These are phyloP conservation scores for Smallanthus sonchifolius DNA, from an alignment of 129 eudicot genomes.

Conservation along the genomic window DNA sequence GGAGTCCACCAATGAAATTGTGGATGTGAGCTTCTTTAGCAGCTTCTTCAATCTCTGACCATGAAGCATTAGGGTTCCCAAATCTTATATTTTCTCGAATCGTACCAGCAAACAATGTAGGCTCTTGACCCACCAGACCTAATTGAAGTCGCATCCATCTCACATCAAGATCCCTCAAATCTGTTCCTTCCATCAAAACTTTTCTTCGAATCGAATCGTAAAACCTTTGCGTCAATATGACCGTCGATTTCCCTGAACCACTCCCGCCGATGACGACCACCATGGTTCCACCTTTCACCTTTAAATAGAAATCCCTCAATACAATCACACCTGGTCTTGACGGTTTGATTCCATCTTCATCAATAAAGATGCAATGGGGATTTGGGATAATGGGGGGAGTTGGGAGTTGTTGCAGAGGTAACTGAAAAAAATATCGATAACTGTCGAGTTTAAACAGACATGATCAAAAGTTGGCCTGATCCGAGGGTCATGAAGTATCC, in stretches of 20 bases:
- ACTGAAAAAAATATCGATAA: too few species aligned
- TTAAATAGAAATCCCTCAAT: constrained; percentile 40
- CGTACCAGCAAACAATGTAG: constrained; percentile 69
- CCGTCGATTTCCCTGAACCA: constrained; percentile 72
- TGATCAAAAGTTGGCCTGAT: too few species aligned
- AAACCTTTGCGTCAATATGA: constrained; percentile 53
- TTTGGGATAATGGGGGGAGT: too few species aligned
- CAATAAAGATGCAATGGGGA: too few species aligned
- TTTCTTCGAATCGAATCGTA: constrained; percentile 58
- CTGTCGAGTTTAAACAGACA: too few species aligned
- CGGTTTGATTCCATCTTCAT: constrained; percentile 17
- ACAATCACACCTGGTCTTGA: constrained; percentile 48
- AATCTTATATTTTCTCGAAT: constrained; percentile 66
- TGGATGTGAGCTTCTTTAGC: constrained; percentile 36
- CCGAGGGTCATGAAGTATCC: too few species aligned
- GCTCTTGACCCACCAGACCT: constrained; percentile 80
- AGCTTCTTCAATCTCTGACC: constrained; percentile 36
- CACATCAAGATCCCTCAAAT: constrained; percentile 52
- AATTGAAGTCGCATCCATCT: constrained; percentile 72
- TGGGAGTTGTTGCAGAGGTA: too few species aligned
- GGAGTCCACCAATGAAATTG: constrained; percentile 57
- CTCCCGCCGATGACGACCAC: constrained; percentile 76
- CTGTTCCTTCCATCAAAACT: constrained; percentile 53
- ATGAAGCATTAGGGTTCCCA: constrained; percentile 30
- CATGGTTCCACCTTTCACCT: constrained; percentile 46